phyloP scores from a whole-genome alignment of 75 land plant species.

The Chamaecyparis obtusa region DNA sequence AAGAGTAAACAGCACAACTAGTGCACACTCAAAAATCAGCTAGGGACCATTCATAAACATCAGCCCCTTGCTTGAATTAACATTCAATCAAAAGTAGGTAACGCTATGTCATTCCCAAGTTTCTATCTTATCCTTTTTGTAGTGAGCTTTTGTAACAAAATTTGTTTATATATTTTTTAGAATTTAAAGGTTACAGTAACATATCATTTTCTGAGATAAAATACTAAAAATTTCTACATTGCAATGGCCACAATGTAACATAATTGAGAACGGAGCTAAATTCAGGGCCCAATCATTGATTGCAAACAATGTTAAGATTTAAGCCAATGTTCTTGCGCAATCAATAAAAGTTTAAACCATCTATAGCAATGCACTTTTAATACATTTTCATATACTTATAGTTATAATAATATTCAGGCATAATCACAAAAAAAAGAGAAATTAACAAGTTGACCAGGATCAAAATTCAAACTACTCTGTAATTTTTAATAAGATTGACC shows the following conservation, averaged over 20 bases:
- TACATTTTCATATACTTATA: neutral
- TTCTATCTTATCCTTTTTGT: neutral
- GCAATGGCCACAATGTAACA: neutral
- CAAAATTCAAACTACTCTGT: neutral
- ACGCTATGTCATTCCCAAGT: neutral
- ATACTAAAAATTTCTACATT: neutral
- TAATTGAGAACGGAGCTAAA: too few species aligned
- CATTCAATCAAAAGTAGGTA: neutral
- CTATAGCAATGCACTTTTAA: neutral
- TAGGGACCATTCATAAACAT: conserved; percentile 20
- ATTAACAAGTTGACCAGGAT: neutral
- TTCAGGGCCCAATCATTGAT: too few species aligned
- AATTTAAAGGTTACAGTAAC: neutral
- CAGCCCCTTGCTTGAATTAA: conserved; percentile 3
- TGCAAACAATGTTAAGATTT: neutral
- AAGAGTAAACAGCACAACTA: neutral
- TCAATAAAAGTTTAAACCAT: neutral
- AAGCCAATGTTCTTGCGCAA: neutral
- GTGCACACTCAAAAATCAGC: neutral
- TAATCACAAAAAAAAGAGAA: neutral
- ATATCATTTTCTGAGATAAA: neutral
- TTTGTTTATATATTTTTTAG: neutral
- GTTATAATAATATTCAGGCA: neutral
- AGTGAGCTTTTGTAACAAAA: neutral
- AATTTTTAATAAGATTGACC: neutral